Percentiles rank a stretch among this genome's conserved stretches.
These are phyloP conservation scores for Pseudogymnoascus destructans DNA, from an alignment of 2,329 filamentous ascomycete species.

Conservation along the genomic window DNA sequence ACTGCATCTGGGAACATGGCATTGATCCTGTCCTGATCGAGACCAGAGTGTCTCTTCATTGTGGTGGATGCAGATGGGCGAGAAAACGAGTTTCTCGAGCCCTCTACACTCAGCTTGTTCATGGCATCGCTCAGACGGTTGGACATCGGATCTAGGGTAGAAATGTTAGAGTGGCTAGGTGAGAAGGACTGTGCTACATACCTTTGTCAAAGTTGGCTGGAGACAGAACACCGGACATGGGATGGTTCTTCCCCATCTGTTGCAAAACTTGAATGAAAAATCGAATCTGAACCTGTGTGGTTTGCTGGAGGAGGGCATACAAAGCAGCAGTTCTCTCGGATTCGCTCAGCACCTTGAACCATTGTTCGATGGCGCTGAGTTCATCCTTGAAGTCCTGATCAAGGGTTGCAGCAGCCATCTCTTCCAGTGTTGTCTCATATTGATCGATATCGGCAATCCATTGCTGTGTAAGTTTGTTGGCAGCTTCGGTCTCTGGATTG, in stretches of 20 bases:
- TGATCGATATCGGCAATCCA: slow-evolving; percentile 99
- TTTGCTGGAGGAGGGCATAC: slow-evolving; percentile 93
- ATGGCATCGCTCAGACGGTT: slow-evolving; percentile 92
- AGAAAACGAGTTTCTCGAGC: slow-evolving; percentile 72
- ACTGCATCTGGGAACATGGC: slow-evolving; percentile 98
- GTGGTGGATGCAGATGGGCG: slow-evolving; percentile 65
- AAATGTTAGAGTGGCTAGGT: not conserved
- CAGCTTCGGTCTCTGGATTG: slow-evolving; percentile 61
- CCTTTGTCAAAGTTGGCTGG: slow-evolving; percentile 96
- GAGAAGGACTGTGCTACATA: slow-evolving; percentile 30
- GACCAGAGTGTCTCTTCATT: slow-evolving; percentile 77
- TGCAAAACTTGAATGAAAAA: slow-evolving; percentile 99
- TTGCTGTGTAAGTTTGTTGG: slow-evolving; percentile 90
- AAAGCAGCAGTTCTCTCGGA: slow-evolving; percentile 90
- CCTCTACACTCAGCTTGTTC: slow-evolving; percentile 83
- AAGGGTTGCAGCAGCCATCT: slow-evolving; percentile 96
- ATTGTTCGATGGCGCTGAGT: slow-evolving; percentile 96
- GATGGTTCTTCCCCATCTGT: slow-evolving; percentile 97
- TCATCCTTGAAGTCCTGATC: slow-evolving; percentile 99
- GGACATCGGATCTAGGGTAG: slow-evolving; percentile 74
- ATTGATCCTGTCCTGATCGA: slow-evolving; percentile 87
- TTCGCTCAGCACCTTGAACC: slow-evolving; percentile 95
- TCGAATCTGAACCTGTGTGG: slow-evolving; percentile 94
- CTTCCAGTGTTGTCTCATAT: slow-evolving; percentile 95
- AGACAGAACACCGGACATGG: slow-evolving; percentile 89